Evolutionary conservation across 2,329 filamentous ascomycete genomes (phyloP).

Genomic region (Botrytis tulipae): DNA sequence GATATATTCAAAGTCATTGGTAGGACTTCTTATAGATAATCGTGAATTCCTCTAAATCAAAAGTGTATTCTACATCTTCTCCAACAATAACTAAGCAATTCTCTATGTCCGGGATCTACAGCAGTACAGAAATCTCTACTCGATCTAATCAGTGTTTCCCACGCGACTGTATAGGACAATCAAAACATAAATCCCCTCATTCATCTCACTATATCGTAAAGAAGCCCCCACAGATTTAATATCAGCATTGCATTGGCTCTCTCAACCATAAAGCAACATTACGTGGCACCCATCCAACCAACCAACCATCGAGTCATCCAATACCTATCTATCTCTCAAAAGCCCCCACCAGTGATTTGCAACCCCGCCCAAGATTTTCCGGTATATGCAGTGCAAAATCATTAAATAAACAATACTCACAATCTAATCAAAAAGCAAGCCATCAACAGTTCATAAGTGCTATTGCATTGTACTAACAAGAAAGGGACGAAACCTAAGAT

Average conservation of each 20-base stretch:
- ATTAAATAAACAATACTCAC: background rate
- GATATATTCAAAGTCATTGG: background rate
- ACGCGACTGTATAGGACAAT: background rate
- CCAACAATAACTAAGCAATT: background rate
- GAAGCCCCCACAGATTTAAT: background rate
- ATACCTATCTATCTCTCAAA: background rate
- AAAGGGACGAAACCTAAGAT: background rate
- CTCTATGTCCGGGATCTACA: background rate
- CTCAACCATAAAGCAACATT: background rate
- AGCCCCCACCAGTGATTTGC: background rate
- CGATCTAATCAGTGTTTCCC: background rate
- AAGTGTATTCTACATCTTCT: background rate
- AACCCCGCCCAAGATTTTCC: background rate
- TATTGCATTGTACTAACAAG: constrained; percentile 10
- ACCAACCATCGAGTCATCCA: background rate
- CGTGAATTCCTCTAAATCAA: background rate
- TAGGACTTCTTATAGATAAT: background rate
- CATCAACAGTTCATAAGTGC: background rate
- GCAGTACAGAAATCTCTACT: background rate
- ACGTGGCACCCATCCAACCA: constrained; percentile 3
- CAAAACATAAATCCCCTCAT: background rate
- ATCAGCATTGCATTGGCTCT: background rate
- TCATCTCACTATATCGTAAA: background rate
- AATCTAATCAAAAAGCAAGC: background rate
- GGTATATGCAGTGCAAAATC: background rate